A percentile compares a stretch with the other conserved stretches of the same genome.
phyloP scores from a whole-genome alignment of 805 yeast genomes.

The Starmerella asiatica region DNA sequence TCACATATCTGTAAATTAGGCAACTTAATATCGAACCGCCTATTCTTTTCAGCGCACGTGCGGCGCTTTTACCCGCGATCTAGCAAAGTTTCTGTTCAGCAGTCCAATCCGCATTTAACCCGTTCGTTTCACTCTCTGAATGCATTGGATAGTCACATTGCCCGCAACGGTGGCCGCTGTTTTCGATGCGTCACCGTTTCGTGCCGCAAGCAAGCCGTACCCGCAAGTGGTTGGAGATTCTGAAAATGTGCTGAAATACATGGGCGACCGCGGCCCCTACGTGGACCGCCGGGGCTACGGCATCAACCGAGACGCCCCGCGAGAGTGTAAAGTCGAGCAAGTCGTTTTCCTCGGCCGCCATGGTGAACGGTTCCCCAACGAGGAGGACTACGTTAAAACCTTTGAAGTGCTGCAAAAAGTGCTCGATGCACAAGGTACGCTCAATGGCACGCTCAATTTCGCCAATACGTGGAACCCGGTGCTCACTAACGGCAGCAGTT shows the following conservation, averaged over 20 bases:
- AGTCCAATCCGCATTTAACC: too few species aligned
- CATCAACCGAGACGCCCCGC: constrained; percentile 35
- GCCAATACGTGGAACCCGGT: constrained; percentile 35
- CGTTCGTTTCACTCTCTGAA: too few species aligned
- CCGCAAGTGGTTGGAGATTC: constrained; percentile 29
- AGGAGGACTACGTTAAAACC: constrained; percentile 1
- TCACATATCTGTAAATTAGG: too few species aligned
- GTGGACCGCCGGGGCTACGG: constrained; percentile 36
- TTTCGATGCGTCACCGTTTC: constrained; percentile 7
- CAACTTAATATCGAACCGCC: too few species aligned
- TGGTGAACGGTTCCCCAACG: constrained; percentile 38
- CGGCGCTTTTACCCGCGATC: too few species aligned
- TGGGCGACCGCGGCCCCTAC: constrained; percentile 41
- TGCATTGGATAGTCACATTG: not conserved
- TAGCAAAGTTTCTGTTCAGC: too few species aligned
- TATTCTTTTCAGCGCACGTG: too few species aligned
- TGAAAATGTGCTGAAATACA: constrained; percentile 33
- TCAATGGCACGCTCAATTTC: constrained; percentile 34
- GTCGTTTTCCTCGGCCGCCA: constrained; percentile 39
- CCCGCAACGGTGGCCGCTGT: not conserved
- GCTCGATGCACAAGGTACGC: constrained; percentile 4
- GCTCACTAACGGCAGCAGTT: constrained; percentile 35
- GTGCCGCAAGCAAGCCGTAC: constrained; percentile 9
- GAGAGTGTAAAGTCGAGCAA: constrained; percentile 35
- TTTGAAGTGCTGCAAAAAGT: not conserved